Conservation (phyloP, 2,329 filamentous ascomycete genomes). For the Trichoderma sp. region DNA sequence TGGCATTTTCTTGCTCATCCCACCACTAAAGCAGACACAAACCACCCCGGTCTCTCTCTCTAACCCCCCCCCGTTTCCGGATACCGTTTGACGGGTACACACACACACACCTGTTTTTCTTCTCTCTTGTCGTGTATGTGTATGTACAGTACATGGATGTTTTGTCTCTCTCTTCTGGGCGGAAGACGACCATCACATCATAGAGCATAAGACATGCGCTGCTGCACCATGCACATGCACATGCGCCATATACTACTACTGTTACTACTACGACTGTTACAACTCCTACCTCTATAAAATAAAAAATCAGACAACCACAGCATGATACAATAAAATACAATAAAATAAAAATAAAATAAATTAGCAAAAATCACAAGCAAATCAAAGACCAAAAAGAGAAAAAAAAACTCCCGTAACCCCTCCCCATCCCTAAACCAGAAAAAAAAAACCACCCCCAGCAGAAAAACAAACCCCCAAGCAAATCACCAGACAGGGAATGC, state of each 20-base stretch:
- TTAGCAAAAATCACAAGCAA: background rate
- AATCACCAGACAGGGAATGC: constrained; percentile 25
- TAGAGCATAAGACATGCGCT: background rate
- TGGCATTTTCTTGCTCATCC: constrained; percentile 16
- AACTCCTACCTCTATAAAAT: background rate
- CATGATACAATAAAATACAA: background rate
- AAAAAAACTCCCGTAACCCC: too few relatives aligned
- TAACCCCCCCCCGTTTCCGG: background rate
- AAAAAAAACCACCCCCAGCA: background rate
- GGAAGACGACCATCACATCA: background rate
- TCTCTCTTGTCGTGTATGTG: background rate
- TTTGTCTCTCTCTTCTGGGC: background rate
- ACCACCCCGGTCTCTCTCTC: background rate
- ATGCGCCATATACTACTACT: background rate
- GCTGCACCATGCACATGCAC: background rate
- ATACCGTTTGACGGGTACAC: background rate
- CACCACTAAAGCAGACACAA: background rate
- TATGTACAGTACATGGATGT: too few relatives aligned
- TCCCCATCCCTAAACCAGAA: background rate
- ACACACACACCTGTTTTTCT: background rate
- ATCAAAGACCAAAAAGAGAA: too few relatives aligned
- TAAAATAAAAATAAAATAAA: background rate
- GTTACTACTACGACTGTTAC: background rate
- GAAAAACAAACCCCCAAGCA: background rate
- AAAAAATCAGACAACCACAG: background rate